Percentiles rank a stretch among this genome's conserved stretches.
These are phyloP conservation scores for Arxiozyma heterogenica DNA, from an alignment of 1,139 yeast genomes.

Conservation along the genomic window DNA sequence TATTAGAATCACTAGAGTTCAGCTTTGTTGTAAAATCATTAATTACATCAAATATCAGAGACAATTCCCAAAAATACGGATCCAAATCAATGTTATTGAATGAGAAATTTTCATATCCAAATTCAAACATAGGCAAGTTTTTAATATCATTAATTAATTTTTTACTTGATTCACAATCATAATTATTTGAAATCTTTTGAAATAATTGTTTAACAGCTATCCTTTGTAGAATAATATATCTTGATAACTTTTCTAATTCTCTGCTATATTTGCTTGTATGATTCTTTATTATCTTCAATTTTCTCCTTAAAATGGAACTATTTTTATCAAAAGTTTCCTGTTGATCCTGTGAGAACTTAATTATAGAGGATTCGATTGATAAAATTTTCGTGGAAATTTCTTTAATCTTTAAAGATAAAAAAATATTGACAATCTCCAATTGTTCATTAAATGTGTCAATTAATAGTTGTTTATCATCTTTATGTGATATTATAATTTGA, in stretches of 20 bases:
- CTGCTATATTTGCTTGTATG: constrained; percentile 22
- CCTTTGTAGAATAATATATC: constrained; percentile 71
- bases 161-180: constrained; percentile 23
- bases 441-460: constrained; percentile 31
- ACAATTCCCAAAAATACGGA: constrained; percentile 53
- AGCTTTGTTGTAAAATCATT: constrained; percentile 21
- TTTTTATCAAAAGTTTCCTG: neutral
- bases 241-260: constrained; percentile 59
- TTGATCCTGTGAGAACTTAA: constrained; percentile 6
- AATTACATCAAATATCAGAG: constrained; percentile 47
- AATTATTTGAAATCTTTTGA: constrained; percentile 70
- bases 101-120: constrained; percentile 38
- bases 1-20: neutral
- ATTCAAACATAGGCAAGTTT: constrained; percentile 25
- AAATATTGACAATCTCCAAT: constrained; percentile 25
- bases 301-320: constrained; percentile 5
- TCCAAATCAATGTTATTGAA: constrained; percentile 60
- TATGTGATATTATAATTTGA: constrained; percentile 20
- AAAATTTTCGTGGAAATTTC: constrained; percentile 24
- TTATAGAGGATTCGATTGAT: constrained; percentile 19
- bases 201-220: constrained; percentile 73
- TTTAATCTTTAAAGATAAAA: constrained; percentile 25
- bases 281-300: constrained; percentile 12
- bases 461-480: constrained; percentile 12
- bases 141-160: constrained; percentile 31